Base-by-base conservation (phyloP, 805 yeast species). In the Tetrapisispora arboricola region DNA sequence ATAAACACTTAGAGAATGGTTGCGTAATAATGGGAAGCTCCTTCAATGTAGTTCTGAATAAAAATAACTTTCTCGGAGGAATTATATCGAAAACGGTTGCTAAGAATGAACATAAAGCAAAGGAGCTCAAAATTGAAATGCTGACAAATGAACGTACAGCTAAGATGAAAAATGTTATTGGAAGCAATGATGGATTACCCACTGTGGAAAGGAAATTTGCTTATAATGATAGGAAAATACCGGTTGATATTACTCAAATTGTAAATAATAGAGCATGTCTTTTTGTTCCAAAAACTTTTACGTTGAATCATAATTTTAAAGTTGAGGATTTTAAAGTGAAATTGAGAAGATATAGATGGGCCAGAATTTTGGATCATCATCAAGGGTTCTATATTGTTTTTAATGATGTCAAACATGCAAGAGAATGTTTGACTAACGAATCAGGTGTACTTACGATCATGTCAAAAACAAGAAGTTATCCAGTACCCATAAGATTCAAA, bases 311-410 rank as follows among this genome's bases (percentile, higher is more conserved):
- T 67, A 68, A 43, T 64, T 68, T 49, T 73, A 76, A 56, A 68
- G 70, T 44, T 71, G 87, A 50, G 39, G 85, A 80, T 52, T 64
- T 86, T 40, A 78, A 82, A 50, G 67, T 72, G 21, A 66, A 69
- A 24, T 63, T 85, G 25, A 70, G 70, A 31, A 72, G 69, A 36
- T 80, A 80, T 53, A 74, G 72, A 41, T 81, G 86, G 78, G 72
- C 77, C 0, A 66, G 83, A 41, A 75, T 85, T 2, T 55, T 81
- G 37, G 68, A 76, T 4, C 88, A 82, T 47, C 48, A 50, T 0
- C 59, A 70, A 1, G 95, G 95, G 0, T 80, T 80, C 49, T 85
- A 72, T 50, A 66, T 85, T 29, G 78, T 84, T 1, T 86, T 86
- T 60, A 76, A 77, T 49, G 67, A 57, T 38, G 38, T 51, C 16